These are phyloP conservation scores for Mantamonas sphyraenae DNA, from an alignment of 78 protist species.

Conservation along the genomic window DNA sequence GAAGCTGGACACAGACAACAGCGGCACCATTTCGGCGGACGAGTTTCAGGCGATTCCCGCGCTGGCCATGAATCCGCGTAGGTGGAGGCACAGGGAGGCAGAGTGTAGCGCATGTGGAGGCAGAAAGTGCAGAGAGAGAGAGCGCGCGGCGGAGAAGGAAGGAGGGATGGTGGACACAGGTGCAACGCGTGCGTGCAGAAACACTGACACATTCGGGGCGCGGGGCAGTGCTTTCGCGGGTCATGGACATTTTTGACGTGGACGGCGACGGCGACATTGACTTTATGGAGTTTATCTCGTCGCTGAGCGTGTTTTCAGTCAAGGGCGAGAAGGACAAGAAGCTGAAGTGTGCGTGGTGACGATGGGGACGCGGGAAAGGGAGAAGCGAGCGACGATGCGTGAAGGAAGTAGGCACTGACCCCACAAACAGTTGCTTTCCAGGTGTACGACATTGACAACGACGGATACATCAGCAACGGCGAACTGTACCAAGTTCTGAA, in stretches of 20 bases:
- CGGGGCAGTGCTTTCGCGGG: not conserved
- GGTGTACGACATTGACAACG: slow-evolving; percentile 53
- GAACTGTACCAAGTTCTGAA: slow-evolving; percentile 35
- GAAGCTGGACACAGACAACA: slow-evolving; percentile 27
- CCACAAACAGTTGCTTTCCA: slow-evolving; percentile 25
- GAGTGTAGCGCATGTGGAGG: not conserved
- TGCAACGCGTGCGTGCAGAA: too few relatives aligned
- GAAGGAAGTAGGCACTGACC: too few relatives aligned
- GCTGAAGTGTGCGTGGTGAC: not conserved
- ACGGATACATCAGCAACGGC: slow-evolving; percentile 31
- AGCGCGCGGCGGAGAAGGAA: too few relatives aligned
- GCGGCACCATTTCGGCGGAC: slow-evolving; percentile 27
- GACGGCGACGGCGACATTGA: slow-evolving; percentile 23
- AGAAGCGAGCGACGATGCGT: too few relatives aligned
- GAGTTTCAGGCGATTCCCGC: slow-evolving; percentile 43
- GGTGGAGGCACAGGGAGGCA: not conserved
- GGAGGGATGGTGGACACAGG: too few relatives aligned
- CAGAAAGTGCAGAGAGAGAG: not conserved
- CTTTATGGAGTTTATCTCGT: slow-evolving; percentile 23
- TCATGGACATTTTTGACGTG: slow-evolving; percentile 32
- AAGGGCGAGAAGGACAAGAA: not conserved
- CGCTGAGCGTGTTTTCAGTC: slow-evolving; percentile 34
- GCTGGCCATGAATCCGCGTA: slow-evolving; percentile 41
- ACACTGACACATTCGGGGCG: too few relatives aligned
- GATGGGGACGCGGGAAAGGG: slow-evolving; percentile 1